Conservation (phyloP, 192 early-diverging fungal genomes). For the Umbelopsis vinacea region DNA sequence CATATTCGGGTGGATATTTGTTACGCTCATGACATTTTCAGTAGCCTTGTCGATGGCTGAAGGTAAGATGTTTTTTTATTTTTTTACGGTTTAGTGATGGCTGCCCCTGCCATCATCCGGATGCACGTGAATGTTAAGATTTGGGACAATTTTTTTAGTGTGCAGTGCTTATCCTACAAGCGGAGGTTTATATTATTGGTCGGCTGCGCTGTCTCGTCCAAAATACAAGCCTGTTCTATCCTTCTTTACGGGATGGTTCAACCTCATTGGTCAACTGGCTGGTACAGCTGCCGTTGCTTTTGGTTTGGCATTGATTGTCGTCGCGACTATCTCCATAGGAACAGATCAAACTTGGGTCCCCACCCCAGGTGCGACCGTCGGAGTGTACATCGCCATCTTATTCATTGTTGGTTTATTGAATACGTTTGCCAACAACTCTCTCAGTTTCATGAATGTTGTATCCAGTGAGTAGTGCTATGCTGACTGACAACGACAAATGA, state of each 20-base stretch:
- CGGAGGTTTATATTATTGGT: conserved; percentile 28
- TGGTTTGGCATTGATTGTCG: conserved; percentile 40
- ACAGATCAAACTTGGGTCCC: conserved; percentile 21
- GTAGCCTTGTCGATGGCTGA: conserved; percentile 49
- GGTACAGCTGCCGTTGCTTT: conserved; percentile 47
- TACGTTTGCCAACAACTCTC: conserved; percentile 36
- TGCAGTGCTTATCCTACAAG: conserved; percentile 15
- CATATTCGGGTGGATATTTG: conserved; percentile 37
- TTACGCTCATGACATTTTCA: conserved; percentile 44
- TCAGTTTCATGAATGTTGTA: conserved; percentile 43
- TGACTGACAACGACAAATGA: neutral
- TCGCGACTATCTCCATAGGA: conserved; percentile 31
- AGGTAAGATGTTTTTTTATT: conserved; percentile 28
- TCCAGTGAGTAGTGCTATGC: conserved; percentile 36
- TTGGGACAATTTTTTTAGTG: neutral
- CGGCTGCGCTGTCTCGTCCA: conserved; percentile 29
- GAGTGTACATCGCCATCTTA: conserved; percentile 47
- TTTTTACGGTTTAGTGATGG: neutral
- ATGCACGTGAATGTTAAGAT: conserved; percentile 7
- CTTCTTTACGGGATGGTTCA: conserved; percentile 50
- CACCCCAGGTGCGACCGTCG: conserved; percentile 43
- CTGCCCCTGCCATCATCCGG: neutral
- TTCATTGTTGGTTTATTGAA: conserved; percentile 47
- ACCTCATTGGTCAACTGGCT: conserved; percentile 47
- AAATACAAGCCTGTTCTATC: conserved; percentile 50